Percentiles rank a stretch among this genome's conserved stretches.
phyloP scores from a whole-genome alignment of 2,329 filamentous ascomycete species.

The Thielaviopsis euricoi region DNA sequence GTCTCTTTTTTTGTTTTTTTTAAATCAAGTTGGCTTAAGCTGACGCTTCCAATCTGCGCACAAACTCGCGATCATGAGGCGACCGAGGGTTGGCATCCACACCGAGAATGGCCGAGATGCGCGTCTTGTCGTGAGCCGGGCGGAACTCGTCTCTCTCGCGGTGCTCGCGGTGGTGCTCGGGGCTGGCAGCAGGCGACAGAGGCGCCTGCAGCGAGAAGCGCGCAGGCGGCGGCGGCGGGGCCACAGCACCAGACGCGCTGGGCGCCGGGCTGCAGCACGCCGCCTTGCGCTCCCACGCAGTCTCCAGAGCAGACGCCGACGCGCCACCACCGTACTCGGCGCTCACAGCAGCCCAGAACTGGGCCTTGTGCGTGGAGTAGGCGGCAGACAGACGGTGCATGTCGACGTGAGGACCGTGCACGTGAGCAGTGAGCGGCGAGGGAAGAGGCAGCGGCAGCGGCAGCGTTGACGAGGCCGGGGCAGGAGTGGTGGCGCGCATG shows the following conservation, averaged over 20 bases:
- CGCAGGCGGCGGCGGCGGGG: not conserved
- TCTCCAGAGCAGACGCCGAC: constrained; percentile 48
- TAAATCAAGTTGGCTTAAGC: too few relatives aligned
- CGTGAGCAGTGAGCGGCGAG: constrained; percentile 18
- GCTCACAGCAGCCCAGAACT: constrained; percentile 59
- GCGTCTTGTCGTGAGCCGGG: constrained; percentile 33
- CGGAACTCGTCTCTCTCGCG: constrained; percentile 20
- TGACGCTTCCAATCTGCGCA: constrained; percentile 35
- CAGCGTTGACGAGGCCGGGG: constrained; percentile 25
- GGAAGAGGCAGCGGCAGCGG: constrained; percentile 30
- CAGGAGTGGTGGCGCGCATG: constrained; percentile 23
- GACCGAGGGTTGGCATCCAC: constrained; percentile 40
- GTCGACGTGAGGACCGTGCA: constrained; percentile 32
- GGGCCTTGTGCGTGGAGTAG: constrained; percentile 51
- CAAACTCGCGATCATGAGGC: constrained; percentile 22
- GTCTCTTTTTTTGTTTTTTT: too few relatives aligned
- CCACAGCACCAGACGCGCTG: not conserved
- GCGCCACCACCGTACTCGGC: constrained; percentile 51
- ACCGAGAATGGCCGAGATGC: constrained; percentile 46
- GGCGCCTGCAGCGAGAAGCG: constrained; percentile 23
- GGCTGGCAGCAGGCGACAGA: constrained; percentile 36
- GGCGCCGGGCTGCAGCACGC: not conserved
- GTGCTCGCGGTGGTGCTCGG: constrained; percentile 27
- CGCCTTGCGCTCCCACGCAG: constrained; percentile 41
- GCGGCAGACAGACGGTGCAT: constrained; percentile 50